A percentile compares a stretch with the other conserved stretches of the same genome.
Conservation (phyloP, 1,284 basidiomycete species). For the Ceratobasidium theobromae region DNA sequence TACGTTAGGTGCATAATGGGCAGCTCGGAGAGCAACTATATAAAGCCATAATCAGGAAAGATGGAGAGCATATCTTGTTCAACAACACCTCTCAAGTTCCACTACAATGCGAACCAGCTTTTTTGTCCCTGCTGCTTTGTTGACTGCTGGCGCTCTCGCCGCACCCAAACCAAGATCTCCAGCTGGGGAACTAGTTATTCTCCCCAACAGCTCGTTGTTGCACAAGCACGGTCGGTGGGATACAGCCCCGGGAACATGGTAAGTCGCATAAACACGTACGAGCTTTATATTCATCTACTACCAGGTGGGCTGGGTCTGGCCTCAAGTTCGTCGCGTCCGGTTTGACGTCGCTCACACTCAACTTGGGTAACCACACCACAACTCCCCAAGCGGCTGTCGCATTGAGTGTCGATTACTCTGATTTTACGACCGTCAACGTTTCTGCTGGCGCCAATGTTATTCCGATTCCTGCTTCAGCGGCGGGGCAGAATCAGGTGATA, state of each 20-base stretch:
- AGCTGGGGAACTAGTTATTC: background rate
- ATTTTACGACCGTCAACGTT: constrained; percentile 53
- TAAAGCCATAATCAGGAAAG: no score
- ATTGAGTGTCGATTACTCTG: constrained; percentile 53
- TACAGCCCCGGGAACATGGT: constrained; percentile 46
- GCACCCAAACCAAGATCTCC: background rate
- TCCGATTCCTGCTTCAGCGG: constrained; percentile 41
- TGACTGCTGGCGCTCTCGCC: background rate
- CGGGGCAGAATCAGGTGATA: constrained; percentile 43
- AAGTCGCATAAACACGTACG: no score
- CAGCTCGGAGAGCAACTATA: no score
- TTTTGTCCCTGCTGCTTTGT: background rate
- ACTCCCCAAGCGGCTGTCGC: constrained; percentile 50
- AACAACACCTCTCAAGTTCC: no score
- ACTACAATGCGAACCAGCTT: background rate
- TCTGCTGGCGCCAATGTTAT: constrained; percentile 52
- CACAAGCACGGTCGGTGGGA: constrained; percentile 43
- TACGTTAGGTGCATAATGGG: no score
- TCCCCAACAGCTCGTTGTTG: background rate
- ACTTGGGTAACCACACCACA: constrained; percentile 55
- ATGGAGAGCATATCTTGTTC: no score
- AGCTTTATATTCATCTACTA: no score
- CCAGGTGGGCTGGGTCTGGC: constrained; percentile 54
- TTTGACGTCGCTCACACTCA: constrained; percentile 50
- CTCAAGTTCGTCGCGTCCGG: constrained; percentile 54